A percentile compares a stretch with the other conserved stretches of the same genome.
Evolutionary conservation across 306 rosid species (phyloP).

Genomic region (Comarum palustre): DNA sequence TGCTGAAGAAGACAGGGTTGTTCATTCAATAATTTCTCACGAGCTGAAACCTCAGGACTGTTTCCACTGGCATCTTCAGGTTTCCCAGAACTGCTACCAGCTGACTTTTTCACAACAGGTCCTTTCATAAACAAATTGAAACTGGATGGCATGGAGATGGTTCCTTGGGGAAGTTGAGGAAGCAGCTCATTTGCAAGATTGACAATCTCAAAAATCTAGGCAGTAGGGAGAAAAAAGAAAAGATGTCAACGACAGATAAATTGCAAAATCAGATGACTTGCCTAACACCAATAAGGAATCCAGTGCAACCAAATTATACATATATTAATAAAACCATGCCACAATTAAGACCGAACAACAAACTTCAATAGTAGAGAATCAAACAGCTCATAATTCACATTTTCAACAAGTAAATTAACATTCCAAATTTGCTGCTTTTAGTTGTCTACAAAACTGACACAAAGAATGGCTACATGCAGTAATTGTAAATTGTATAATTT

Average conservation of each 20-base stretch:
- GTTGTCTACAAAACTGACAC: neutral
- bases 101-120: conserved; percentile 55
- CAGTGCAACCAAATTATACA: neutral
- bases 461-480: neutral
- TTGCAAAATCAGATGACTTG: neutral
- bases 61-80: conserved; percentile 72
- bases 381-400: neutral
- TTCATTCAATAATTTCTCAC: conserved; percentile 83
- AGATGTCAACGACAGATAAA: neutral
- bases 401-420: neutral
- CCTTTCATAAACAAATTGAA: conserved; percentile 72
- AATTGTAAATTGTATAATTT: too few relatives aligned
- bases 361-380: neutral
- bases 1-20: conserved; percentile 90
- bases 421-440: neutral
- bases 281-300: neutral
- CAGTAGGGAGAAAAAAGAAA: conserved; percentile 4
- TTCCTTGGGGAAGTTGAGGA: conserved; percentile 94
- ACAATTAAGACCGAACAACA: neutral
- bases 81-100: conserved; percentile 67
- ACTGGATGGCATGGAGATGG: conserved; percentile 71
- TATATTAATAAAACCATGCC: neutral
- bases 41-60: conserved; percentile 71
- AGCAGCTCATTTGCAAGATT: conserved; percentile 95
- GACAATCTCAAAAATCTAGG: conserved; percentile 91